Base-by-base conservation (phyloP, 169 alveolate species). In the Eimeria zaria region DNA sequence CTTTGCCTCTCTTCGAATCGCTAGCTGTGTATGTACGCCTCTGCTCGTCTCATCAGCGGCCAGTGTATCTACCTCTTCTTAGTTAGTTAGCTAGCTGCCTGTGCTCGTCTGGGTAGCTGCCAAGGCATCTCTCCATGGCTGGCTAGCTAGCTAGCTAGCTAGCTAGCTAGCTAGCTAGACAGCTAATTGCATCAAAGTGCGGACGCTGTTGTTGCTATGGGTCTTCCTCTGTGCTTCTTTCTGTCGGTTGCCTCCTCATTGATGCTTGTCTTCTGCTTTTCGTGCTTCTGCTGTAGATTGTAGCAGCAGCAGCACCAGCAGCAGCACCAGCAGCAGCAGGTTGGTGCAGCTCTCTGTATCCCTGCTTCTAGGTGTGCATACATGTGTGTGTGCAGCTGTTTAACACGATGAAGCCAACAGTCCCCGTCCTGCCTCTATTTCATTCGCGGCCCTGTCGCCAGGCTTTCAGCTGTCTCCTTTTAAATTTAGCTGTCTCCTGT, bases 381-480 rank as follows among this genome's bases (percentile, higher is more conserved):
- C 30, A 36, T 74, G 58, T 39, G 85, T 74, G 60, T 22, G 53
- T 24, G 51, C 85, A 74, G 85, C 85, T 74, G 0, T 36, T 74
- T 7, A 74, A 27, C 85, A 41, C 55, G 9, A 6, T 44, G 16
- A 74, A 74, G 58, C 20, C 51, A 44, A 36, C 27, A 22, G 85
- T 24, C 33, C 8, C 85, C 16, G 53, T 69, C 11, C 48, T 80
- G 58, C 48, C 89, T 80, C 69, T 80, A 33, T 44, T 80, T 30
- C 67, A 80, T 39, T 44, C 69, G 18, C 89, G 89, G 22, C 69
- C 89, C 69, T 80, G 69, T 24, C 89, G 89, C 89, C 89, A 80
- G 67, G 89, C 89, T 20, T 24, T 80, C 39, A 6, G 60, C 69
- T 44, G 89, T 46, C 64, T 80, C 64, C 89, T 80, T 24, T 80